Base-by-base conservation (phyloP, 768 basidiomycete genomes). In the Pleurotus sapidus region DNA sequence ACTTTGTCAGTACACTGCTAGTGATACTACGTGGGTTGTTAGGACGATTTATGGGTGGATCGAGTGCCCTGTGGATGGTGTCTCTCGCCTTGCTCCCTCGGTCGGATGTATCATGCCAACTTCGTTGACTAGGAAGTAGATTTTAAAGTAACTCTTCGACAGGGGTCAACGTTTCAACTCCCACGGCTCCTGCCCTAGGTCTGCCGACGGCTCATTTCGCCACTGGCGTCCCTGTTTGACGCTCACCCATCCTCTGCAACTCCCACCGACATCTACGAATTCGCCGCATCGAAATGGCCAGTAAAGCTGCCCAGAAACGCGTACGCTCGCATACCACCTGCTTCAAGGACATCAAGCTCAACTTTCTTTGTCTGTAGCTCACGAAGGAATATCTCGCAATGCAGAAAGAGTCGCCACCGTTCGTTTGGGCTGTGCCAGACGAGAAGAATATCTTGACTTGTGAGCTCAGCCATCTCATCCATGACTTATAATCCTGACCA, bases 361-460 rank as follows among this genome's bases (percentile, higher is more conserved):
- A 39, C 15, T n/a, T 45, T 25, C 53, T 46, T 15, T 47, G 14
- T 6, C 43, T 61, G 48, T 69, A 92, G 90, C 83, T 93, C 60
- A 76, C 79, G 37, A 94, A 96, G 74, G 95, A 98, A 77, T 95
- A 89, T 74, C 84, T 91, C 65, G 77, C 83, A 49, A 96, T 98
- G 91, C 93, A 96, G 74, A 89, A 76, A 67, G 88, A 91, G 59
- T 93, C 96, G 12, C 96, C 96, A 1, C 96, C 96, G 59, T 98
- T 95, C 72, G 88, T 98, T 18, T 95, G 91, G 89, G 95, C 96
- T 39, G 82, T 82, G 27, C 96, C 96, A 12, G 95, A 97, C 65
- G 96, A 98, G 82, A 95, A 95, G 86, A 96, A 98, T 71, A 95
- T 98, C 64, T 72, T 98, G 50, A 94, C 84, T 56, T 98, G 95